Conservation (phyloP, 768 basidiomycete species). For the Hericium rajendrae region DNA sequence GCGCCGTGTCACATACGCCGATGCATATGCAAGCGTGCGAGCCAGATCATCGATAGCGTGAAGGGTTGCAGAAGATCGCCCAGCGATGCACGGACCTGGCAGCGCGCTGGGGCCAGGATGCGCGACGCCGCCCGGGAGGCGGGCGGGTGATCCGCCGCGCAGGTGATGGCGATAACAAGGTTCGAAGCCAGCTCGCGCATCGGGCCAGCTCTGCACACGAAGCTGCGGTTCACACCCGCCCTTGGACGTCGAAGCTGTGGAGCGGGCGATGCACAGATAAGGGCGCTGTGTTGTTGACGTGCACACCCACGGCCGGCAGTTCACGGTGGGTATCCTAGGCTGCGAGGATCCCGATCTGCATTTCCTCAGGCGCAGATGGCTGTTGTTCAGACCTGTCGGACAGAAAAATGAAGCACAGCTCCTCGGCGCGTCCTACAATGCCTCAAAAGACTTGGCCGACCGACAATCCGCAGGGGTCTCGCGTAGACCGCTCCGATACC, state of each 20-base stretch:
- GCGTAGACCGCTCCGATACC: background rate
- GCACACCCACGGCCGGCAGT: no score
- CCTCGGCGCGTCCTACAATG: background rate
- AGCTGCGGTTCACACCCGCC: no score
- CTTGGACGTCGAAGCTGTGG: no score
- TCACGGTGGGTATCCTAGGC: no score
- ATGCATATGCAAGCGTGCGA: background rate
- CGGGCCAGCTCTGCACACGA: background rate
- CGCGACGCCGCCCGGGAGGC: background rate
- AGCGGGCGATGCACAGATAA: no score
- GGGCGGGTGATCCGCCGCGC: background rate
- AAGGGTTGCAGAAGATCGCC: background rate
- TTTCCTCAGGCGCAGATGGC: no score
- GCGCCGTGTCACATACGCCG: no score
- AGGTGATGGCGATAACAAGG: background rate
- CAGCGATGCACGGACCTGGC: no score
- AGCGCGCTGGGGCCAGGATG: background rate
- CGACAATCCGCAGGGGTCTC: background rate
- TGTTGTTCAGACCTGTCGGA: no score
- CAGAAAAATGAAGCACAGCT: no score
- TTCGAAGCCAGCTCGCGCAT: background rate
- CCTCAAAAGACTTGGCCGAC: background rate
- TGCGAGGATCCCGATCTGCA: no score
- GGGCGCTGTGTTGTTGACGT: no score
- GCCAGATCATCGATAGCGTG: background rate